These are phyloP conservation scores for Ceratocystis albifundus DNA, from an alignment of 2,329 filamentous ascomycete genomes.

Conservation along the genomic window DNA sequence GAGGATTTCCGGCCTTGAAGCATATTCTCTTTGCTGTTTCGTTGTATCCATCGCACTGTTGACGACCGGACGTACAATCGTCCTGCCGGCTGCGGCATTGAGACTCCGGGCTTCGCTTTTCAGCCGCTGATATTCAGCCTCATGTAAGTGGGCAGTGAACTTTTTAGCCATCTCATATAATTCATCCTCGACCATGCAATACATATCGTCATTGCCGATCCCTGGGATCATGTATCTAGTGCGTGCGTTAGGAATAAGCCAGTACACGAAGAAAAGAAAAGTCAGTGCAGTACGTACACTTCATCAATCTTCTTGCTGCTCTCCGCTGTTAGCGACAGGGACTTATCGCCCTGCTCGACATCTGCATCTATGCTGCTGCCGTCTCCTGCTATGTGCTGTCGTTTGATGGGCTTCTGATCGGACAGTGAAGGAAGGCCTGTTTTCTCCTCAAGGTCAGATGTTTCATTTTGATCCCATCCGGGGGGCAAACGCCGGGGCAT, in stretches of 20 bases:
- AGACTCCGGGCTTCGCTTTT: constrained; percentile 45
- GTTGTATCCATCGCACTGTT: constrained; percentile 21
- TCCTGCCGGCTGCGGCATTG: constrained; percentile 41
- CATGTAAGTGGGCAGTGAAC: constrained; percentile 65
- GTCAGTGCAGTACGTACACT: not conserved
- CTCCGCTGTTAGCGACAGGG: not conserved
- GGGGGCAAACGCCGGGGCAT: constrained; percentile 3
- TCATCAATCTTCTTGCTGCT: not conserved
- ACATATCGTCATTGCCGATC: constrained; percentile 56
- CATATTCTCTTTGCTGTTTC: constrained; percentile 31
- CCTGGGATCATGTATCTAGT: constrained; percentile 55
- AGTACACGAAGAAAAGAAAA: not conserved
- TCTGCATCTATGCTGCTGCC: not conserved
- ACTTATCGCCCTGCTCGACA: not conserved
- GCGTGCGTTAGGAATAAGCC: not conserved
- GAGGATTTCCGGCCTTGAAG: constrained; percentile 22
- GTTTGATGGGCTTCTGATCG: not conserved
- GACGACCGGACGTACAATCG: constrained; percentile 41
- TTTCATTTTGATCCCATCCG: not conserved
- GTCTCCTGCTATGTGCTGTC: not conserved
- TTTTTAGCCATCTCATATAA: constrained; percentile 53
- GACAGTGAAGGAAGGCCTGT: not conserved
- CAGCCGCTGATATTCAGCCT: constrained; percentile 62
- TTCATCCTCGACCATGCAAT: constrained; percentile 77
- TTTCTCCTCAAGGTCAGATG: not conserved